phyloP scores from a whole-genome alignment of 2,329 filamentous ascomycete genomes.

The Penicillium concentricum region DNA sequence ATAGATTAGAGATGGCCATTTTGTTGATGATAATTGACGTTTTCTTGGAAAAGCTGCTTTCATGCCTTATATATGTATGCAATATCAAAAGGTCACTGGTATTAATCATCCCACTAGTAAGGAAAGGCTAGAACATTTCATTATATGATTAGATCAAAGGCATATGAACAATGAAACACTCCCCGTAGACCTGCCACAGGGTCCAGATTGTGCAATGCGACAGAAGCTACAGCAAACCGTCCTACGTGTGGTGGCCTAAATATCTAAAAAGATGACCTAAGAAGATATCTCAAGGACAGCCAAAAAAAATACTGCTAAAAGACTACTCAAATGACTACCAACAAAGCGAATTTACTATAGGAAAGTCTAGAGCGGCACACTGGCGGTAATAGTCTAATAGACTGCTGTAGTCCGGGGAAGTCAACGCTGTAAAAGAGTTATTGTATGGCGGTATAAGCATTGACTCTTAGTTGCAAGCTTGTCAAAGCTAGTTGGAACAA shows the following conservation, averaged over 20 bases:
- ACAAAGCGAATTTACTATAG: too few relatives aligned
- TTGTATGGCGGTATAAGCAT: too few relatives aligned
- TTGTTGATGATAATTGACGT: too few relatives aligned
- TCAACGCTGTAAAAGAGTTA: not conserved
- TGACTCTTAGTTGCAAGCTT: too few relatives aligned
- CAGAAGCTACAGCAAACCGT: not conserved
- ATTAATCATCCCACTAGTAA: not conserved
- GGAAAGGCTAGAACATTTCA: not conserved
- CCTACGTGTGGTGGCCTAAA: not conserved
- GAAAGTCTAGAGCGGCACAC: too few relatives aligned
- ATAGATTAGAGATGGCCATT: not conserved
- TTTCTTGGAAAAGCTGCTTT: too few relatives aligned
- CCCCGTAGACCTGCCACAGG: not conserved
- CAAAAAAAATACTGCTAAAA: too few relatives aligned
- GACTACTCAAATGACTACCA: too few relatives aligned
- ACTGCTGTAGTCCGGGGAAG: not conserved
- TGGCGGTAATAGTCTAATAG: too few relatives aligned
- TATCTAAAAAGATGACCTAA: too few relatives aligned
- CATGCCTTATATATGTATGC: not conserved
- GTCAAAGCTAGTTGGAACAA: too few relatives aligned
- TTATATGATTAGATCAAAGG: not conserved
- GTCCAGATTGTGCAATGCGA: not conserved
- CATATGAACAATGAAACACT: not conserved
- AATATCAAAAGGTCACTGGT: not conserved
- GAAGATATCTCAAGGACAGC: too few relatives aligned